A percentile compares a stretch with the other conserved stretches of the same genome.
Evolutionary conservation across 1,139 yeast genomes (phyloP).

Genomic region (Suhomyces bokatorum): DNA sequence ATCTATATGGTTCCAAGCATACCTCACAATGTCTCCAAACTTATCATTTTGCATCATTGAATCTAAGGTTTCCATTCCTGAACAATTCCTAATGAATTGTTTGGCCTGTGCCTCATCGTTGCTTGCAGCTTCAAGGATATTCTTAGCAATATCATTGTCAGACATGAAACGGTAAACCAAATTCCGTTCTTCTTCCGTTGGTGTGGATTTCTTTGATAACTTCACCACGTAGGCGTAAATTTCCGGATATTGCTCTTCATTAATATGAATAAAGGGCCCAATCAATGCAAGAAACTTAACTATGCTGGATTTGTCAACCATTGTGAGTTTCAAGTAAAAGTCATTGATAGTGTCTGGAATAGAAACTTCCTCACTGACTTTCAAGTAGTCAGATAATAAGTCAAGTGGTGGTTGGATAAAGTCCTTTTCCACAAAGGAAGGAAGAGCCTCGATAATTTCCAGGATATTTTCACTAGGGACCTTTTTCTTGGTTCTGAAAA

Average conservation of each 20-base stretch:
- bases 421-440: conserved; percentile 30
- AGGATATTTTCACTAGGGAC: not conserved
- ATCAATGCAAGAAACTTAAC: conserved; percentile 11
- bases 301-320: conserved; percentile 9
- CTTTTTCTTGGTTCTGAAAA: conserved; percentile 3
- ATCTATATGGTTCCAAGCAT: conserved; percentile 15
- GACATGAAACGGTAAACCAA: conserved; percentile 30
- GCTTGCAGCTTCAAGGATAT: conserved; percentile 10
- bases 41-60: not conserved
- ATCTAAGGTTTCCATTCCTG: not conserved
- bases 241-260: conserved; percentile 11
- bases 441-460: conserved; percentile 19
- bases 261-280: conserved; percentile 2
- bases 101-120: not conserved
- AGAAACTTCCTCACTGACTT: conserved; percentile 1
- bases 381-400: conserved; percentile 18
- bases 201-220: conserved; percentile 11
- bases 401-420: conserved; percentile 28
- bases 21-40: conserved; percentile 7
- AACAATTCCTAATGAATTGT: conserved; percentile 1
- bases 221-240: conserved; percentile 12
- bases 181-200: conserved; percentile 13
- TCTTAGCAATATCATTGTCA: conserved; percentile 15
- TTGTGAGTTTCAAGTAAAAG: conserved; percentile 29
- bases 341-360: conserved; percentile 30